Conservation (phyloP, 1,284 basidiomycete species). For the Cyathus olla region DNA sequence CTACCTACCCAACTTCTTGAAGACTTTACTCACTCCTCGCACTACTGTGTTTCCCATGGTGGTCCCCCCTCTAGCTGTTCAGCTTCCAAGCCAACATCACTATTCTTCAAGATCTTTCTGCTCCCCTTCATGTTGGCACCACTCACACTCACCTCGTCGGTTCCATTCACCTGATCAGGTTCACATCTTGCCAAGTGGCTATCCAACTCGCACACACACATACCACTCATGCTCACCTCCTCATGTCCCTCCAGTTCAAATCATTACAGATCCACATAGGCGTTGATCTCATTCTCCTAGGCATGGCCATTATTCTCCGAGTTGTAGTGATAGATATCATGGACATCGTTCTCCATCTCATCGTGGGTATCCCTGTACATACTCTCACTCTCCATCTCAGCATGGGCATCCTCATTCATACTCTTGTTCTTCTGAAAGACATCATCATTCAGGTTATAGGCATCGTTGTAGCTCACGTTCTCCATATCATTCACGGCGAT, state of each 20-base stretch:
- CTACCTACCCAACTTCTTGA: slow-evolving; percentile 34
- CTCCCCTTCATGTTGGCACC: slow-evolving; percentile 17
- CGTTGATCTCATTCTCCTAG: slow-evolving; percentile 8
- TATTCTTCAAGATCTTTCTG: slow-evolving; percentile 23
- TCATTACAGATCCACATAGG: slow-evolving; percentile 1
- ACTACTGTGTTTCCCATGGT: slow-evolving; percentile 49
- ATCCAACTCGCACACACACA: background rate
- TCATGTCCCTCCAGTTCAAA: background rate
- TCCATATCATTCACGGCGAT: background rate
- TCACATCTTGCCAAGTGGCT: background rate
- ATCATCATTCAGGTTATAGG: too few species aligned
- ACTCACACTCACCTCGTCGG: background rate
- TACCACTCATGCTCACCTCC: too few species aligned
- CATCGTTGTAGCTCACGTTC: slow-evolving; percentile 1
- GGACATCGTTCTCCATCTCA: too few species aligned
- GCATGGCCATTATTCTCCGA: background rate
- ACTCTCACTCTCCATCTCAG: too few species aligned
- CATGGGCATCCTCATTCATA: too few species aligned
- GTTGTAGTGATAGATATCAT: background rate
- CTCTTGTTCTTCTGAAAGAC: too few species aligned
- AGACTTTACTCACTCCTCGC: slow-evolving; percentile 35
- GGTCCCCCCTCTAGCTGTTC: too few species aligned
- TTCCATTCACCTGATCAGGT: background rate
- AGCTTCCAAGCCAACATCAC: slow-evolving; percentile 7
- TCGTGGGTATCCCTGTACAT: too few species aligned